phyloP scores from a whole-genome alignment of 352 stramenopile genomes.

The Pythium pyrilobum region DNA sequence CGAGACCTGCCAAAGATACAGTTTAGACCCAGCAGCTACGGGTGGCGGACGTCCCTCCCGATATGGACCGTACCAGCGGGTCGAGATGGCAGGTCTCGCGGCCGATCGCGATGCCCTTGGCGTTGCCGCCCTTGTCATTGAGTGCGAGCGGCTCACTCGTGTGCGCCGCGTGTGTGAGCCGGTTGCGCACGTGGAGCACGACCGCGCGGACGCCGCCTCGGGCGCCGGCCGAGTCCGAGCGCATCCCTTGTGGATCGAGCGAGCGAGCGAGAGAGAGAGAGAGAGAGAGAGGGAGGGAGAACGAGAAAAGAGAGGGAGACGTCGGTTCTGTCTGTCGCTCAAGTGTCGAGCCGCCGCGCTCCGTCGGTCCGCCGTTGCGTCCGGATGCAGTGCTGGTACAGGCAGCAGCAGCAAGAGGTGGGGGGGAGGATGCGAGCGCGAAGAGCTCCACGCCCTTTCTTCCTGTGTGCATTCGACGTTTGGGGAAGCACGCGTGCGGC shows the following conservation, averaged over 20 bases:
- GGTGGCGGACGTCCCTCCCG: too few species aligned
- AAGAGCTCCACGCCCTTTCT: too few species aligned
- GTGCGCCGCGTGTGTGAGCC: constrained; percentile 1
- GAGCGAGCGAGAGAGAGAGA: not conserved
- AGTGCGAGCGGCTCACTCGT: constrained; percentile 1
- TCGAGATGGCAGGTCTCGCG: constrained; percentile 13
- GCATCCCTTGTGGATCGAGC: too few species aligned
- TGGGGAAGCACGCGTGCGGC: not conserved
- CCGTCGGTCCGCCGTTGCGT: too few species aligned
- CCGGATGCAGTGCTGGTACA: too few species aligned
- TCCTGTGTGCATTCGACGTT: too few species aligned
- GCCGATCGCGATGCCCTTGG: constrained; percentile 22
- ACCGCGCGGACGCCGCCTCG: not conserved
- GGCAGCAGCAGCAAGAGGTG: too few species aligned
- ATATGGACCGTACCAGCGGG: constrained; percentile 18
- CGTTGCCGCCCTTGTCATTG: not conserved
- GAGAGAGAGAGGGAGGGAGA: not conserved
- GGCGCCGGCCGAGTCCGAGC: not conserved
- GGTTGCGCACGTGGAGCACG: constrained; percentile 16
- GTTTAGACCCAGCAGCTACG: too few species aligned
- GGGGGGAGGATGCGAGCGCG: too few species aligned
- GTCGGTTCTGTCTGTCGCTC: too few species aligned
- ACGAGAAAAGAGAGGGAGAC: not conserved
- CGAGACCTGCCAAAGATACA: constrained; percentile 8
- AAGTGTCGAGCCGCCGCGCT: too few species aligned